Percentiles rank a stretch among this genome's conserved stretches.
Evolutionary conservation across 163 green algal species (phyloP).

Genomic region (Smithsoniella earleae): DNA sequence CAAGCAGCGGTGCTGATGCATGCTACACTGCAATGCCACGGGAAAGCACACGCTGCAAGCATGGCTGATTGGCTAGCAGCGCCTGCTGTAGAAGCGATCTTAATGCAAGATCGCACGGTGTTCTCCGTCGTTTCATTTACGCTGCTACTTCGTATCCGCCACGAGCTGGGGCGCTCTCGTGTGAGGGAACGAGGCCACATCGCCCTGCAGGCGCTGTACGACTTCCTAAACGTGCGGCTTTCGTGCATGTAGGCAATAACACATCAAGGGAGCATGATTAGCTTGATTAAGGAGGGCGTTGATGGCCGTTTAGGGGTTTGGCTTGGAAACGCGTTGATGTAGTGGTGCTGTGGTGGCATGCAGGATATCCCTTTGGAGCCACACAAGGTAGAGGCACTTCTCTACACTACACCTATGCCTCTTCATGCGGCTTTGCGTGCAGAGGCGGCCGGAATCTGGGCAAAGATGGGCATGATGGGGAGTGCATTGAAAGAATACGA

Average conservation of each 20-base stretch:
- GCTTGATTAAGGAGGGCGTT: not conserved
- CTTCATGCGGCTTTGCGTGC: not conserved
- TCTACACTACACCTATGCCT: not conserved
- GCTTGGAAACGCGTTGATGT: not conserved
- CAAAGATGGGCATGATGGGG: not conserved
- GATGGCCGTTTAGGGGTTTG: not conserved
- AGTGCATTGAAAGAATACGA: constrained; percentile 14
- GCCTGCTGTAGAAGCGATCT: constrained; percentile 13
- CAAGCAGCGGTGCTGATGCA: constrained; percentile 9
- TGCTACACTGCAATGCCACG: not conserved
- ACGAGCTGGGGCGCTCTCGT: not conserved
- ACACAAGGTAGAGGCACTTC: not conserved
- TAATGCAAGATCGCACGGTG: not conserved
- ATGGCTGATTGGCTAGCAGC: constrained; percentile 10
- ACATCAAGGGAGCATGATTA: not conserved
- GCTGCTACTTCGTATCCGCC: constrained; percentile 10
- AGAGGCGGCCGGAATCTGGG: not conserved
- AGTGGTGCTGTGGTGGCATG: not conserved
- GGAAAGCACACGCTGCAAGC: not conserved
- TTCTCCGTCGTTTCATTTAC: not conserved
- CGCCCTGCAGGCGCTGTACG: constrained; percentile 7
- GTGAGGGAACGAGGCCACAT: constrained; percentile 5
- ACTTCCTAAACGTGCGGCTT: constrained; percentile 6
- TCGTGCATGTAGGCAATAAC: not conserved
- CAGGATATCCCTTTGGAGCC: not conserved